A percentile compares a stretch with the other conserved stretches of the same genome.
phyloP scores from a whole-genome alignment of 129 eudicot genomes.

The Flaveria brownii region DNA sequence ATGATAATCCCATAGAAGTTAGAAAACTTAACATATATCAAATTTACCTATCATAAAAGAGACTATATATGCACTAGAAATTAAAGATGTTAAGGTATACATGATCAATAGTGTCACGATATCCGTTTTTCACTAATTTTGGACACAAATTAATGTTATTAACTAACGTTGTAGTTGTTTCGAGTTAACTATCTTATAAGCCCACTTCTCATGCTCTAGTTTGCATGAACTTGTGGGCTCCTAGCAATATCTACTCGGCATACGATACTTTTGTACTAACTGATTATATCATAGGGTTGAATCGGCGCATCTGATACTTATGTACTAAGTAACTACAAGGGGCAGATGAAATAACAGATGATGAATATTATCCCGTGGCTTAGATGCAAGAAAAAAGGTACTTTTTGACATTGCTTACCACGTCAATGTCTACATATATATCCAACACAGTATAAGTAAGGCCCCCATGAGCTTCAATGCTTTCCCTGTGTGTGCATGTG shows the following conservation, averaged over 20 bases:
- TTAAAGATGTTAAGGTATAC: too few relatives aligned
- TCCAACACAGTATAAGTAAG: slow-evolving; percentile 34
- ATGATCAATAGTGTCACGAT: too few relatives aligned
- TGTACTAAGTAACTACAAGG: slow-evolving; percentile 23
- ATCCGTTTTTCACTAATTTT: too few relatives aligned
- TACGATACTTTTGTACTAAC: slow-evolving; percentile 26
- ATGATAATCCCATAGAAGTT: neutral
- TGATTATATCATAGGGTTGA: neutral
- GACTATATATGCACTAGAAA: neutral
- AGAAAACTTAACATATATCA: neutral
- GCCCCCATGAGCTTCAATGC: slow-evolving; percentile 14
- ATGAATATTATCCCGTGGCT: slow-evolving; percentile 37
- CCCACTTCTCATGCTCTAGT: slow-evolving; percentile 1
- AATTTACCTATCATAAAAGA: neutral
- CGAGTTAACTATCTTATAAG: neutral
- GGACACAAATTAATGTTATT: neutral
- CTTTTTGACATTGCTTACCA: slow-evolving; percentile 43
- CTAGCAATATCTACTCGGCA: neutral
- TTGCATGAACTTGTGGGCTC: neutral
- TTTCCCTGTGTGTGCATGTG: slow-evolving; percentile 12
- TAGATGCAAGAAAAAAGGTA: slow-evolving; percentile 37
- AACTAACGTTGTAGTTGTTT: neutral
- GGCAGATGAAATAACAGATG: slow-evolving; percentile 21
- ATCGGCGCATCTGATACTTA: slow-evolving; percentile 26
- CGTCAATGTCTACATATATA: slow-evolving; percentile 41